Base-by-base conservation (phyloP, 2,329 filamentous ascomycete species). In the Cordyceps javanica region DNA sequence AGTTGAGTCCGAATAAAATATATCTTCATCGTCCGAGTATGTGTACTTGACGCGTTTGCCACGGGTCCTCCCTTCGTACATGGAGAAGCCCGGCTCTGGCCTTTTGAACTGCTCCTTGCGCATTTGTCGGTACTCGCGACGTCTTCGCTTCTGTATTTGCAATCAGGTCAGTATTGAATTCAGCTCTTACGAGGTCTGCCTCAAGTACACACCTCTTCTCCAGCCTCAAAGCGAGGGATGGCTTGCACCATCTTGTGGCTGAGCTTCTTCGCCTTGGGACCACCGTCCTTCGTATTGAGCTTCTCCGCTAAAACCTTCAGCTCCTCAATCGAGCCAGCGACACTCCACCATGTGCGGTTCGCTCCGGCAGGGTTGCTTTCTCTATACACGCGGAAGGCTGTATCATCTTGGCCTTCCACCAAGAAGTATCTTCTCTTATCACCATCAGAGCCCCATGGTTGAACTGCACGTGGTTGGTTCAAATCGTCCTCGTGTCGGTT, bases 11-110 rank as follows among this genome's bases (percentile, higher is more conserved):
- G 82, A 83, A 57, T 78, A 82, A 53, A 85, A 83, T 16, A 87
- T 84, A 36, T 87, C 87, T 63, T 95, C 90, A 25, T 95, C 90
- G 54, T 97, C 92, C 0, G 91, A 95, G 68, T 90, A 99, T 0
- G 91, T 99, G 69, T 99, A 99, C 72, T 92, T 95, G 75, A 96
- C 89, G 60, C 93, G 89, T 77, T 99, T 97, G 58, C 94, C 94
- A 59, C 94, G 86, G 5, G 95, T 99, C 55, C 94, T 90, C 51
- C 94, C 94, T 75, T 99, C 94, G 70, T 99, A 99, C 59, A 96
- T 78, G 1, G 92, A 97, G 69, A 93, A 95, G 5, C 91, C 91
- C 10, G 89, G 87, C 65, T 96, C 92, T 6, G 91, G 91, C 5
- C 91, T 85, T 63, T 88, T 82, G 73, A 97, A 97, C 59, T 89